Evolutionary conservation across 306 rosid species (phyloP), one percentile per base, ranked within the genome.

Genomic region (Herpetospermum pedunculosum): DNA sequence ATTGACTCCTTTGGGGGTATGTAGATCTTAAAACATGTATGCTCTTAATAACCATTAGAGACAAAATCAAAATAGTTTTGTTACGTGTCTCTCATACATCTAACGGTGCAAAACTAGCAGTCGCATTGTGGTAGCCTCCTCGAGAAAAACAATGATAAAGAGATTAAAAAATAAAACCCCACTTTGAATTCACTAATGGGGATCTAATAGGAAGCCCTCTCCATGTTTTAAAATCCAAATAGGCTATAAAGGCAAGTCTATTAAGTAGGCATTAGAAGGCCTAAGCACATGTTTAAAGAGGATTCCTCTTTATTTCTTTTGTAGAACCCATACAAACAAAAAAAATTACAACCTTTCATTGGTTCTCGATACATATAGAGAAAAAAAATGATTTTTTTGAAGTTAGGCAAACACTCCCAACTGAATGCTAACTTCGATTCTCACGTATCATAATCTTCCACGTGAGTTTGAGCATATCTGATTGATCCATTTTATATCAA

Each of bases 201-300:
- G 47, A 26, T 67, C 34, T 67, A 67, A 41, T 38, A 23, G 14
- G 52, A 23, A 67, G 72, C 72, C 32, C 72, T 2, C 34, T 65
- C 29, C n/a, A 6, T 55, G 0, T 9, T 54, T 25, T 60, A 4
- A 40, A 67, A 40, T 2, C 49, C 34, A 65, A 34, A 32, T 73
- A 73, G 23, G 64, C 77, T 73, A 73, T 54, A 73, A 73, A 73
- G 77, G 35, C 16, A 49, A n/a, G 35, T 15, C 77, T 73, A 73
- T 50, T 25, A 50, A 54, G 65, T 73, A 54, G 77, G 77, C 77
- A 73, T 44, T 73, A 73, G 50, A 73, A 73, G 65, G 65, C 68
- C 77, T 73, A 53, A 73, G 77, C 77, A 73, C 77, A 73, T 73
- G 77, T 72, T 73, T 73, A 53, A 73, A 73, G 65, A 53, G 50